Evolutionary conservation across 2,329 filamentous ascomycete genomes (phyloP).

Genomic region (Teratosphaeria destructans): DNA sequence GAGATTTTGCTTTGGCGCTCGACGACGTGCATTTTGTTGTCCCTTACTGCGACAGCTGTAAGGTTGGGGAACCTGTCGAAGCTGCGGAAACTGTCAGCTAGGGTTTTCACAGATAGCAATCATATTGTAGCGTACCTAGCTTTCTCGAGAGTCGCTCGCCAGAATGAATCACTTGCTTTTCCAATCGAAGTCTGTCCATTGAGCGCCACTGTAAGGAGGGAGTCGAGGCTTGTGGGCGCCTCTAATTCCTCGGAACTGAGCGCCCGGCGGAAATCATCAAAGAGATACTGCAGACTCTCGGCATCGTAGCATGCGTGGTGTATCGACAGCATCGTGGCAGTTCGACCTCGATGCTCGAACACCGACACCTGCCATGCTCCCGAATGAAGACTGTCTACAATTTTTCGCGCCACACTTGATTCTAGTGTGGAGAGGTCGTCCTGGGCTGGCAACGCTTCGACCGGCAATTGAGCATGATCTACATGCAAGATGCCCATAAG

Average conservation of each 20-base stretch:
- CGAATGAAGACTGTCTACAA: neutral
- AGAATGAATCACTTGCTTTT: slow-evolving; percentile 2
- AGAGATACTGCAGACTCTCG: slow-evolving; percentile 54
- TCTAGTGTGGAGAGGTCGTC: neutral
- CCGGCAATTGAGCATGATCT: slow-evolving; percentile 1
- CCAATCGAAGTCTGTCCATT: neutral
- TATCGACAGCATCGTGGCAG: slow-evolving; percentile 42
- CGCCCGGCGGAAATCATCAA: slow-evolving; percentile 46
- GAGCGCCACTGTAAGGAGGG: slow-evolving; percentile 25
- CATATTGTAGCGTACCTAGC: slow-evolving; percentile 4
- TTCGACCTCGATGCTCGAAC: slow-evolving; percentile 21
- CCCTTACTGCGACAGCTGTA: slow-evolving; percentile 46
- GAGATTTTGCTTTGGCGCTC: slow-evolving; percentile 30
- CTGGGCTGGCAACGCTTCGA: neutral
- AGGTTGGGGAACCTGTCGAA: slow-evolving; percentile 67
- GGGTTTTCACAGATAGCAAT: neutral
- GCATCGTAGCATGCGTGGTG: slow-evolving; percentile 87
- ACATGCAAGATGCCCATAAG: slow-evolving; percentile 59
- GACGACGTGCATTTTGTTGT: slow-evolving; percentile 26
- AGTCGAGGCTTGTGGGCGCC: slow-evolving; percentile 28
- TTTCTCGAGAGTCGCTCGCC: slow-evolving; percentile 2
- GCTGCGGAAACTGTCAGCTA: slow-evolving; percentile 1
- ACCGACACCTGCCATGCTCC: slow-evolving; percentile 57
- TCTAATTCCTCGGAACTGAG: slow-evolving; percentile 25
- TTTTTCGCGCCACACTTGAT: slow-evolving; percentile 14